Conservation (phyloP, 2,329 filamentous ascomycete species). For the Diaporthe helianthi region DNA sequence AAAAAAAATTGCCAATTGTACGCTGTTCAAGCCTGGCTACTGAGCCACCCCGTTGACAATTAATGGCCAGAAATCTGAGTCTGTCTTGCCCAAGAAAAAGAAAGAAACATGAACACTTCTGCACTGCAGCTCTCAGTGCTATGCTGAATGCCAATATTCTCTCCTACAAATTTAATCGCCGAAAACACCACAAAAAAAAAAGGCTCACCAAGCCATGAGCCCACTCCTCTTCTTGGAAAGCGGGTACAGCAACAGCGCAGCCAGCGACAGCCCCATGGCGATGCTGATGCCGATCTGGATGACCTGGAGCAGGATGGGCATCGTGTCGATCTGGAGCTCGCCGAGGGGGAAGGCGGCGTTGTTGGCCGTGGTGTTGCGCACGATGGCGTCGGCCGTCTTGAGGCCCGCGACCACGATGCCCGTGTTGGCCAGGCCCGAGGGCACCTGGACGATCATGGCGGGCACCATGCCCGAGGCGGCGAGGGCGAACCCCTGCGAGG, state of each 20-base stretch:
- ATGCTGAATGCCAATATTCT: conserved; percentile 2
- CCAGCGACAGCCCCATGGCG: conserved; percentile 10
- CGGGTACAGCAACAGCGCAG: conserved; percentile 5
- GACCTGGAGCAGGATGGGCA: conserved; percentile 20
- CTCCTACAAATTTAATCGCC: not conserved
- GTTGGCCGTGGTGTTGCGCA: conserved; percentile 19
- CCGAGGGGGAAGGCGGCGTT: conserved; percentile 6
- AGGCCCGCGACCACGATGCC: conserved; percentile 12
- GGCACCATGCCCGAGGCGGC: conserved; percentile 8
- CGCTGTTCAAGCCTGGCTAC: conserved; percentile 2
- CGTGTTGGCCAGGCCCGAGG: conserved; percentile 9
- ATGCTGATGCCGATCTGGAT: conserved; percentile 20
- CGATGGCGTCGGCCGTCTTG: conserved; percentile 14
- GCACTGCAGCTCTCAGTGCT: not conserved
- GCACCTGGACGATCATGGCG: conserved; percentile 16
- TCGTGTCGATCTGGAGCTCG: conserved; percentile 12
- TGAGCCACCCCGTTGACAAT: conserved; percentile 1
- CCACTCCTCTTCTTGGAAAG: conserved; percentile 14
- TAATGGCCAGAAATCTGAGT: not conserved
- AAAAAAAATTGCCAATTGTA: not conserved
- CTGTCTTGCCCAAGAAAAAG: not conserved
- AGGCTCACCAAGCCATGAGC: conserved; percentile 8
- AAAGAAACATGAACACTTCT: conserved; percentile 1
- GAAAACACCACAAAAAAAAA: not conserved
- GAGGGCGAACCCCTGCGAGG: conserved; percentile 13